A percentile compares a stretch with the other conserved stretches of the same genome.
Conservation (phyloP, 163 green algal species). For the Chlamydomonas reinhardtii region DNA sequence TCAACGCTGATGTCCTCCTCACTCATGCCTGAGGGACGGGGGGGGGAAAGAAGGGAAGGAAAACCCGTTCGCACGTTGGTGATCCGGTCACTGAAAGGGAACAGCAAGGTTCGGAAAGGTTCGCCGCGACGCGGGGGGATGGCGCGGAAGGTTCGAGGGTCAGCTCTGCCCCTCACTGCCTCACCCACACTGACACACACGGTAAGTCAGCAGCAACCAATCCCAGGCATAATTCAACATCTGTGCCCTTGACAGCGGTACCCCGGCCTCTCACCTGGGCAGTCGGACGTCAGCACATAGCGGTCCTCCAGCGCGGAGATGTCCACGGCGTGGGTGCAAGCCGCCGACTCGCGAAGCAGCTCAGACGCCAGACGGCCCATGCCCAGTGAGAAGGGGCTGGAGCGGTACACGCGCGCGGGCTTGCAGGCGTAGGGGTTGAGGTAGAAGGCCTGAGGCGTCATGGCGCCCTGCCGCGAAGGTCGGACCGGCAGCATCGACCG, state of each 20-base stretch:
- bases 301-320: neutral
- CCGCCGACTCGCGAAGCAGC: neutral
- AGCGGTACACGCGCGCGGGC: neutral
- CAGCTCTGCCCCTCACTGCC: too few species aligned
- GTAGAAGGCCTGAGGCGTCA: neutral
- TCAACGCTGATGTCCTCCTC: slow-evolving; percentile 32
- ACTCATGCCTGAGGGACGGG: slow-evolving; percentile 29
- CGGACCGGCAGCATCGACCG: too few species aligned
- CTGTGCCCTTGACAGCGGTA: neutral
- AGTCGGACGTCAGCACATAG: slow-evolving; percentile 10
- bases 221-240: too few species aligned
- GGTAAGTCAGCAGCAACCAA: too few species aligned
- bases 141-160: neutral
- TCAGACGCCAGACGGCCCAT: neutral
- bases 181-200: too few species aligned
- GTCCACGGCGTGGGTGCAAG: neutral
- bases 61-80: too few species aligned
- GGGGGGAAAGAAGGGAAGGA: neutral
- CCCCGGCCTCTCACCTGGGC: neutral
- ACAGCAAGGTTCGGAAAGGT: neutral
- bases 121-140: too few species aligned
- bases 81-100: too few species aligned
- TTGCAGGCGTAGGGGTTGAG: neutral
- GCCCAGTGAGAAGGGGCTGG: neutral
- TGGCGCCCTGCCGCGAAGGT: too few species aligned